Base-by-base conservation (phyloP, 352 stramenopile genomes). In the Globisporangium acanthophoron region DNA sequence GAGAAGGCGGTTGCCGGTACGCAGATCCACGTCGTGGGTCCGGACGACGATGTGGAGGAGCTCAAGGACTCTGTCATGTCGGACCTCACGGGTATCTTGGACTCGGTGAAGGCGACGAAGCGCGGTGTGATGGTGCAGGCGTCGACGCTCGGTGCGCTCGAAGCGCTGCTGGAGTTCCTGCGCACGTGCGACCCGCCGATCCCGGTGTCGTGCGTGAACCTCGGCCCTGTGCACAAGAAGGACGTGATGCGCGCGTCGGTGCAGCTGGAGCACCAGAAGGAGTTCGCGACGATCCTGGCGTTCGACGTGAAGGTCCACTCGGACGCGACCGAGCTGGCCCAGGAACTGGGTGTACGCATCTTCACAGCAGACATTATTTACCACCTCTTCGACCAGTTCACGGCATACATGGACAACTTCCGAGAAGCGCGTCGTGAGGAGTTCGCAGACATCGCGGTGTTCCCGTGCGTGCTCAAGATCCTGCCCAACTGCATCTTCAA, bases 281-380 rank as follows among this genome's bases (percentile, higher is more conserved):
- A 99, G 77, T 99, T 94, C 72, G 96, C 94, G 12, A 99, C 95
- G 8, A 98, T 99, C 59, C 71, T 99, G 29, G 97, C 96, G 33
- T 99, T 99, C 67, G 97, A 99, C 71, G 96, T 99, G 50, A 97
- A 97, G 59, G 91, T 99, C 27, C 92, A 98, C 69, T 85, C 69
- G 50, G 97, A 99, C 50, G 97, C 97, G 5, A 81, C 76, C 45
- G 85, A 96, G 70, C 66, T 96, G 57, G 79, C 94, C 7, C 65
- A 94, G 48, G 92, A 98, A 53, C 85, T 98, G 45, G 92, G 94
- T 60, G 96, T 99, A 49, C 81, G 91, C 44, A 99, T 99, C 69
- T 99, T 99, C 80, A 99, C 96, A 18, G 97, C 97, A 33, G 97
- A 99, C 66, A 99, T 99, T 67, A 99, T 99, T 76, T 99, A 99